Base-by-base conservation (phyloP, 164 flowering plant genomes). In the Annona squamosa region DNA sequence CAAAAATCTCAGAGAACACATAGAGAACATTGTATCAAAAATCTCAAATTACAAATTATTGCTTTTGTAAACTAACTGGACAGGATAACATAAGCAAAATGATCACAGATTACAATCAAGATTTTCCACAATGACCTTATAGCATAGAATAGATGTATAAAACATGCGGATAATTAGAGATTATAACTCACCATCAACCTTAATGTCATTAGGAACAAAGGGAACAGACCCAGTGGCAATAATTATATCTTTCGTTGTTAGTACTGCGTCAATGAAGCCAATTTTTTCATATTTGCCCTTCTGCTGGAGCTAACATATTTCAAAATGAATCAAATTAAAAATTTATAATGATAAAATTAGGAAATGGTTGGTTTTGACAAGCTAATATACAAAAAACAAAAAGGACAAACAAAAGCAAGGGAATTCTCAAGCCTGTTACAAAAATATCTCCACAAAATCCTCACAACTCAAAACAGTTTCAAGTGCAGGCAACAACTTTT, bases 161-260 rank as follows among this genome's bases (percentile, higher is more conserved):
- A 71, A 16, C 9, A 45, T 46, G n/a, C 46, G 37, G 67, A 41
- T 42, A 43, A 46, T 46, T 17, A 48, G 37, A 73, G 68, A 65
- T 63, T 26, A 71, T 68, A 45, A 45, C 73, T 80, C 83, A 96
- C 99, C 99, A 85, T 96, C 99, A 83, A 96, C 90, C 86, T 96
- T 98, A 81, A 96, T 88, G 80, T 98, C 99, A 77, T 90, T 96
- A 45, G 99, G 99, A 42, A 96, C 99, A 80, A 91, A 88, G 10
- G 99, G 99, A 67, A 93, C 94, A 70, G 99, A 96, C 72, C 99
- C 99, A 73, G 99, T 96, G 19, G 98, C 98, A 77, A 96, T 89
- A 62, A 96, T 93, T 73, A 96, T 91, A 80, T 92, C 84, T 84
- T 90, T 92, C 62, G 98, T 94, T 47, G 98, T 91, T 64, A 93